Evolutionary conservation across 2,329 filamentous ascomycete genomes (phyloP), one percentile per base, ranked within the genome.

Genomic region (Fusarium sp.): DNA sequence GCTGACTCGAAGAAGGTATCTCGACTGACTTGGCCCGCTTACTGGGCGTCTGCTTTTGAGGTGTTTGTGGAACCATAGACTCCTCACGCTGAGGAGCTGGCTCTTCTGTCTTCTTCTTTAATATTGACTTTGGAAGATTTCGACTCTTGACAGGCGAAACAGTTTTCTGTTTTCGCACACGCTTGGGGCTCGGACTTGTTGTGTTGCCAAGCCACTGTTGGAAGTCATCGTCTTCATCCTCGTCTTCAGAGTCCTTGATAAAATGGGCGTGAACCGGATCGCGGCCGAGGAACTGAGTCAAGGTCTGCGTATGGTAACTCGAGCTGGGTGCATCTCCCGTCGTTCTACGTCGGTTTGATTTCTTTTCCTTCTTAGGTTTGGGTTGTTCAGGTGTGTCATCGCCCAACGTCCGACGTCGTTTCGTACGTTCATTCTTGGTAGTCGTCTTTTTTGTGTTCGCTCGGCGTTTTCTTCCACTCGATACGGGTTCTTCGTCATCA

Each of bases 31-130:
- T 58, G 51, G 53, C 58, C 11, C 67, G 73, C 51, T 78, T 78
- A 2, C 68, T 58, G 0, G 83, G 83, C 4, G 84, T 85, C 58
- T 84, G 80, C 39, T 66, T 66, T 14, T 66, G 65, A 0, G 83
- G 84, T 7, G 84, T 86, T 59, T 84, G 80, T 1, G 82, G 82
- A 7, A 82, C 74, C n/a, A 80, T 63, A 1, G 80, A 79, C 22
- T 75, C 74, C 38, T 80, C 75, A 4, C 78, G 77, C 6, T 14
- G 49, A n/a, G 52, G 50, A 15, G 34, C 42, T 5, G 33, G 28
- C 26, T 56, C 49, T 31, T 67, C 57, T 22, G 52, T 49, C 4
- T 54, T 39, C 43, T 63, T 58, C 18, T 73, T 72, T 38, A 66
- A 63, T 26, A 71, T 68, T 2, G 59, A 62, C 15, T 68, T 65